Base-by-base conservation (phyloP, 805 yeast genomes). In the Millerago galiae region DNA sequence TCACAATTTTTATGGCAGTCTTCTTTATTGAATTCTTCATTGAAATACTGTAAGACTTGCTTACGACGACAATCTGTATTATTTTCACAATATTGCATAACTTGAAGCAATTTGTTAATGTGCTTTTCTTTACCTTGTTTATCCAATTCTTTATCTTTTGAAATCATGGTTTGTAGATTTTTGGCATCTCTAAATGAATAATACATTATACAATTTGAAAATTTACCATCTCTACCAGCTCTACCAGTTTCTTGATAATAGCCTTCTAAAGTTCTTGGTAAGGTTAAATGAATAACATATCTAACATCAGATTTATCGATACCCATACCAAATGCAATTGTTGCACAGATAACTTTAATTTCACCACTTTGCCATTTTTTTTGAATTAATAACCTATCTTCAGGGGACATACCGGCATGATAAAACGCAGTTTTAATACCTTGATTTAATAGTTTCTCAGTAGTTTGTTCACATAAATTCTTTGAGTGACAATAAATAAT, bases 291-390 rank as follows among this genome's bases (percentile, higher is more conserved):
- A 34, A 87, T 79, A 4, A 93, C 98, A 66, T 74, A 90, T 37
- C 99, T 69, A 11, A 93, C 99, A 62, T 93, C 95, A 0, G 96
- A 85, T 60, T 93, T 93, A 64, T 93, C 99, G 43, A 93, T 91
- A 37, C 99, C 99, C 99, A 93, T 93, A 24, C 99, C 99, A 71
- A 93, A 93, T 0, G 99, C 99, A 54, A 93, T 84, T 0, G 99
- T 93, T 0, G 99, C 99, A 66, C 97, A 91, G 12, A 93, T 89
- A 1, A 90, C 83, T 56, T 81, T 83, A 17, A 82, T 65, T 16
- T 62, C 59, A 42, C 83, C 82, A 2, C 65, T 58, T 60, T 93
- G 99, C 99, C 99, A 93, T 27, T 65, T 68, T 17, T 67, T 67
- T 61, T 93, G 99, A n/a, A 88, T 78, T 3, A 60, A 49, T 16